phyloP scores from a whole-genome alignment of 1,284 basidiomycete genomes.

The Leccinum pachyderme region DNA sequence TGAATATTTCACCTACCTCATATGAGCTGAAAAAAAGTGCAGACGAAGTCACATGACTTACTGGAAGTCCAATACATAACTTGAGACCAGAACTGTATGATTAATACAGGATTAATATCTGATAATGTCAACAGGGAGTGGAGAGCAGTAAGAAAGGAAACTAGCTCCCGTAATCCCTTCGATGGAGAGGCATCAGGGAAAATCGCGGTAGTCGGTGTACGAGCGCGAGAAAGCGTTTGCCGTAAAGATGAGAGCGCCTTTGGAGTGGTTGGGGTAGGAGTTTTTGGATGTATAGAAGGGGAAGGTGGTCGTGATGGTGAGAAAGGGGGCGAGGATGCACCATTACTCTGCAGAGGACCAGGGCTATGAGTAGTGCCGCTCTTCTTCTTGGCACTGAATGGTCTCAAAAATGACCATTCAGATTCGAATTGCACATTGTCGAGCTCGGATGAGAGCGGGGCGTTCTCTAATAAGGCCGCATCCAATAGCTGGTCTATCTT shows the following conservation, averaged over 20 bases:
- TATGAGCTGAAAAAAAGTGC: constrained; percentile 12
- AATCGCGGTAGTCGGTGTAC: constrained; percentile 46
- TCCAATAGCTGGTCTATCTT: constrained; percentile 88
- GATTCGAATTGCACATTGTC: constrained; percentile 90
- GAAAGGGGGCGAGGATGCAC: constrained; percentile 39
- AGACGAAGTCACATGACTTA: constrained; percentile 37
- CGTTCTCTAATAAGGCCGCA: constrained; percentile 80
- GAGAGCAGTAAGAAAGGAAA: constrained; percentile 83
- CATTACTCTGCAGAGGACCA: constrained; percentile 37
- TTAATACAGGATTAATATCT: constrained; percentile 88
- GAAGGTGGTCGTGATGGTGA: constrained; percentile 49
- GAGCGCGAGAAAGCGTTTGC: constrained; percentile 55
- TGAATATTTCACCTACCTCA: constrained; percentile 84
- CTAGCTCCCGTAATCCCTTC: constrained; percentile 66
- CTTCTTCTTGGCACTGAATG: constrained; percentile 72
- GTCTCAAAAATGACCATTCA: constrained; percentile 90
- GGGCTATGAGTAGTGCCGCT: constrained; percentile 34
- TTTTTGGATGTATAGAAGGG: constrained; percentile 40
- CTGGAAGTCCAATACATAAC: constrained; percentile 90
- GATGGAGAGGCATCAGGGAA: constrained; percentile 49
- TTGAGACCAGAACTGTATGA: constrained; percentile 92
- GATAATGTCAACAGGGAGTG: constrained; percentile 85
- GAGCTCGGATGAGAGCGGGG: constrained; percentile 75
- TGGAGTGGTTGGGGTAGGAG: constrained; percentile 40
- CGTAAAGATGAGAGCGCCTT: constrained; percentile 62